Percentiles rank a stretch among this genome's conserved stretches.
Conservation (phyloP, 2,329 filamentous ascomycete genomes). For the Dothistroma pini region DNA sequence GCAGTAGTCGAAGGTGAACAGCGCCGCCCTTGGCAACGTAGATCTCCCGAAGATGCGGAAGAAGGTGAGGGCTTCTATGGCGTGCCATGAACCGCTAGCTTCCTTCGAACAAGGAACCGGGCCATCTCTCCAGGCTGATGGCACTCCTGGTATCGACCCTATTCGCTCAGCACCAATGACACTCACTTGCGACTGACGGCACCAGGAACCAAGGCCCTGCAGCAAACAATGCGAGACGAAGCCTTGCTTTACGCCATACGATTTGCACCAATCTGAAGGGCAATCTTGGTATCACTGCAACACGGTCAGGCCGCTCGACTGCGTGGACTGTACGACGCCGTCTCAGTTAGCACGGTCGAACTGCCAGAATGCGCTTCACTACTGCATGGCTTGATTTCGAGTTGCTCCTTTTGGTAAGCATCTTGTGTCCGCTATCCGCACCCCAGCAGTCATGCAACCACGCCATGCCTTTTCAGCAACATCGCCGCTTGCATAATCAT, state of each 20-base stretch:
- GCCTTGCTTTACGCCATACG: neutral
- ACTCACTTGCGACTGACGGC: neutral
- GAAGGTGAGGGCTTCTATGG: slow-evolving; percentile 7
- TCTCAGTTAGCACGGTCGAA: neutral
- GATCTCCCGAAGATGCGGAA: slow-evolving; percentile 6
- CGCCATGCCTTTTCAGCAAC: slow-evolving; percentile 16
- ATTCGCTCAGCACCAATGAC: slow-evolving; percentile 3
- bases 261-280: neutral
- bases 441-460: slow-evolving; percentile 2
- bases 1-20: neutral
- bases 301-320: neutral
- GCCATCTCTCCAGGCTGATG: neutral
- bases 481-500: slow-evolving; percentile 17
- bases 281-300: neutral
- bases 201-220: neutral
- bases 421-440: slow-evolving; percentile 6
- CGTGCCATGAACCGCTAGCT: slow-evolving; percentile 5
- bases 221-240: slow-evolving; percentile 6
- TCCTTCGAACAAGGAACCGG: neutral
- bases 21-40: slow-evolving; percentile 5
- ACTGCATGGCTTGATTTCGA: slow-evolving; percentile 4
- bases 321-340: neutral
- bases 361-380: neutral
- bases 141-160: neutral
- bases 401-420: slow-evolving; percentile 18